A percentile compares a stretch with the other conserved stretches of the same genome.
Conservation (phyloP, 768 basidiomycete species). For the Termitomyces sp. region DNA sequence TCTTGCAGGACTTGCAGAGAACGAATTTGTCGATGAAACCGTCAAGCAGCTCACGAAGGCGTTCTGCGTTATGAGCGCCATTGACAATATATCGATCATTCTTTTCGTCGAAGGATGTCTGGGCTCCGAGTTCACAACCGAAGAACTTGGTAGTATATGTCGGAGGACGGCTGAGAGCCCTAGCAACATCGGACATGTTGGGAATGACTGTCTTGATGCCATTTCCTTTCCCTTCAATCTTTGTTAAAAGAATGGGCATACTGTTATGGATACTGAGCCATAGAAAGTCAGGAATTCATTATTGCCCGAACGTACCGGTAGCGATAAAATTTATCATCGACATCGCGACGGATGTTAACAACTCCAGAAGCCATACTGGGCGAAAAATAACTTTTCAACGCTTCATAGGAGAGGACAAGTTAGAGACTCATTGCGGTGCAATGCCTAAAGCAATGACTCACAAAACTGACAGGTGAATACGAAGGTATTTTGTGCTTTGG, state of each 20-base stretch:
- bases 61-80: conserved; percentile 87
- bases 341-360: conserved; percentile 93
- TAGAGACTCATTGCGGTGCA: not conserved
- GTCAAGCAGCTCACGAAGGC: conserved; percentile 93
- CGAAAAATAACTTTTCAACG: conserved; percentile 44
- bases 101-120: conserved; percentile 94
- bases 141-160: conserved; percentile 99
- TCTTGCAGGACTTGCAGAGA: conserved; percentile 96
- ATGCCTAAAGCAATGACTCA: conserved; percentile 22
- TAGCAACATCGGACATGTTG: conserved; percentile 97
- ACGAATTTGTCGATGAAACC: conserved; percentile 98
- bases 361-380: conserved; percentile 84
- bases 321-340: conserved; percentile 95
- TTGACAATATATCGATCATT: conserved; percentile 99
- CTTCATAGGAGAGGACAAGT: conserved; percentile 24
- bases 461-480: conserved; percentile 46
- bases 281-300: not conserved
- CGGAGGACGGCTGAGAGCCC: conserved; percentile 91
- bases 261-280: conserved; percentile 30
- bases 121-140: conserved; percentile 96
- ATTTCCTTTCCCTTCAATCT: conserved; percentile 99
- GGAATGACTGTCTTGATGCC: conserved; percentile 99
- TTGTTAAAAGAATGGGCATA: conserved; percentile 92
- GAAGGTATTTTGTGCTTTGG: conserved; percentile 58
- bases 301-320: conserved; percentile 56